phyloP scores from a whole-genome alignment of 306 rosid genomes.

The Cucumis cinereus region DNA sequence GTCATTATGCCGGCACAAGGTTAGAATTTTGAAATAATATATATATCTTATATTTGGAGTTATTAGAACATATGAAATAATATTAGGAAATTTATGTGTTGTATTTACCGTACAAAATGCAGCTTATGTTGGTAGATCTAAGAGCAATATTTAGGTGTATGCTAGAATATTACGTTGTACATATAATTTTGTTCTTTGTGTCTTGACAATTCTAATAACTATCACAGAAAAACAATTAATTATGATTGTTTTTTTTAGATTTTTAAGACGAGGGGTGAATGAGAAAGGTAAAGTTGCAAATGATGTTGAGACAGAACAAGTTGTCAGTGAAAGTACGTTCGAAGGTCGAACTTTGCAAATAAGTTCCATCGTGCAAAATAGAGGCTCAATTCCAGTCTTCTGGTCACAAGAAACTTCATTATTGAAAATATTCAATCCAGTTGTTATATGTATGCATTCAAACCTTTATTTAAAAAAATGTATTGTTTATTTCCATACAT shows the following conservation, averaged over 20 bases:
- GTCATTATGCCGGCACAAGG: slow-evolving; percentile 99
- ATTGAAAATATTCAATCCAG: slow-evolving; percentile 64
- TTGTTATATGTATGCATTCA: slow-evolving; percentile 35
- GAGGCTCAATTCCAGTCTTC: slow-evolving; percentile 93
- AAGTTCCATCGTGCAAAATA: slow-evolving; percentile 78
- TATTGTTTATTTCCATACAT: neutral
- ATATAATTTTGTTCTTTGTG: neutral
- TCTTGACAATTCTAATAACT: neutral
- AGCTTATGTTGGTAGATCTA: too few species aligned
- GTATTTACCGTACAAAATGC: too few species aligned
- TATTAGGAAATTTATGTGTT: too few species aligned
- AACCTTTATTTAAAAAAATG: too few species aligned
- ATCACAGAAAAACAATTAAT: too few species aligned
- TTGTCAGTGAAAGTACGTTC: slow-evolving; percentile 43
- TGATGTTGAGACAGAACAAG: slow-evolving; percentile 96
- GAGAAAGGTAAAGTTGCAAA: slow-evolving; percentile 93
- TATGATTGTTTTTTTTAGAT: slow-evolving; percentile 23
- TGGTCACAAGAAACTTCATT: slow-evolving; percentile 95
- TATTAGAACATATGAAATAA: too few species aligned
- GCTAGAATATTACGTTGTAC: too few species aligned
- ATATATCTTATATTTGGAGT: neutral
- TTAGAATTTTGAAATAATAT: neutral
- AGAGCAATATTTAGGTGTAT: too few species aligned
- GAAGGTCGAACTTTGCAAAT: slow-evolving; percentile 54
- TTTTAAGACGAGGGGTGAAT: slow-evolving; percentile 86